Evolutionary conservation across 805 yeast species (phyloP), one percentile per base, ranked within the genome.

Genomic region (Lachancea sp.): DNA sequence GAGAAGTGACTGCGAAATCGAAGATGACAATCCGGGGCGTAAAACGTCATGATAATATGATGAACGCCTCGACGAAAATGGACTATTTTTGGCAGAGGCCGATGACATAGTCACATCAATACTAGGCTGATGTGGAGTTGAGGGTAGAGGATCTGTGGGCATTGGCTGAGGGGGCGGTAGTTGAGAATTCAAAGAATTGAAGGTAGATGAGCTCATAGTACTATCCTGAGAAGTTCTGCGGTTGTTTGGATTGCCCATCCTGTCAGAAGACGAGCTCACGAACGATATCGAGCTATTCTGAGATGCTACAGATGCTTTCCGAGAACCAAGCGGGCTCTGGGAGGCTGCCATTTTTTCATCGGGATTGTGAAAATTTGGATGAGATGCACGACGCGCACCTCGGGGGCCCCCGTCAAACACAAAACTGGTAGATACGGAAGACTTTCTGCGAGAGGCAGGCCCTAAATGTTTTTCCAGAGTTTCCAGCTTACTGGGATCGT

Each of bases 91-190:
- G 22, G 41, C 46, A 5, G 60, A 52, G 31, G 38, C 22, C 42
- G 45, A 33, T 20, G 48, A 43, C 15, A 35, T 35, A 3, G 50
- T 31, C 9, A 27, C 16, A 16, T 44, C 47, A 17, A 13, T 4
- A 12, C 49, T 31, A 4, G 31, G 30, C 2, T 45, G 50, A 22
- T 42, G 45, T 2, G 63, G 62, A 1, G 51, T 40, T 3, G 25
- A 16, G 2, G 47, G 47, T 8, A 44, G 22, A n/a, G 47, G 47
- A n/a, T 44, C 47, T 11, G 29, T 34, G 25, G 47, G 47, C 43
- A 44, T 65, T 1, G 82, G 78, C 15, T 70, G 59, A 42, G 69
- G 75, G 0, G 82, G 78, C 0, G 89, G 88, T 4, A 82, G 41
- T 31, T 40, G 43, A 22, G 38, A 33, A 17, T 38, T 33, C n/a